phyloP scores from a whole-genome alignment of 2,329 filamentous ascomycete genomes.

The Teratosphaeria gauchensis region DNA sequence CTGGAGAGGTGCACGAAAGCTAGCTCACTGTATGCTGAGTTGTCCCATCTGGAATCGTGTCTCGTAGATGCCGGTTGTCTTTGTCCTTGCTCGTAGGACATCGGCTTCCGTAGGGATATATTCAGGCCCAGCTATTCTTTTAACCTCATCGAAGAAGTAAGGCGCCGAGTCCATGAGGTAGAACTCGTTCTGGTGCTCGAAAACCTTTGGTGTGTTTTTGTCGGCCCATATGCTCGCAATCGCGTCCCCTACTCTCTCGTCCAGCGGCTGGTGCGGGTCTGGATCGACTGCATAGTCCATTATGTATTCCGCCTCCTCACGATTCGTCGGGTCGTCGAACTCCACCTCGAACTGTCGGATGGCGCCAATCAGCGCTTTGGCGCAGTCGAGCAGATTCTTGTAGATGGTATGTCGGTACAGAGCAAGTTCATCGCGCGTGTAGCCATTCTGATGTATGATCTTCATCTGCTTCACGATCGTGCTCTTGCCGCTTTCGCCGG shows the following conservation, averaged over 20 bases:
- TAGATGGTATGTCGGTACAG: constrained; percentile 95
- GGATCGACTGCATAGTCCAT: constrained; percentile 83
- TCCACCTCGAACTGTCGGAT: constrained; percentile 88
- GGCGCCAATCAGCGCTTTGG: constrained; percentile 81
- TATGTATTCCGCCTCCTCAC: constrained; percentile 67
- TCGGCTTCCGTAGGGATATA: constrained; percentile 93
- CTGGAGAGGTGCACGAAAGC: not conserved
- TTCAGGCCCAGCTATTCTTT: constrained; percentile 70
- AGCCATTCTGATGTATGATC: constrained; percentile 97
- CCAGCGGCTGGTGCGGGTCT: constrained; percentile 76
- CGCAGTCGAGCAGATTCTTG: constrained; percentile 96
- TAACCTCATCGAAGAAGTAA: constrained; percentile 94
- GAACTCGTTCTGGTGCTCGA: constrained; percentile 95
- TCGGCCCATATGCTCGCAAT: constrained; percentile 86
- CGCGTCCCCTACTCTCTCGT: constrained; percentile 70
- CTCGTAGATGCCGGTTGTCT: constrained; percentile 98
- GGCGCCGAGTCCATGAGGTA: constrained; percentile 98
- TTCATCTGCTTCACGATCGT: constrained; percentile 99
- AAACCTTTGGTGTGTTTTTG: constrained; percentile 66
- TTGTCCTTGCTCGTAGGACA: constrained; percentile 88
- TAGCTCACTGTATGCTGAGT: constrained; percentile 87
- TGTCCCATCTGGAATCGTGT: constrained; percentile 98
- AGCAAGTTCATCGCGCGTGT: constrained; percentile 84
- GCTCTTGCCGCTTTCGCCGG: constrained; percentile 96
- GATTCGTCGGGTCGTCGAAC: constrained; percentile 61